phyloP scores from a whole-genome alignment of 768 basidiomycete genomes.

The Mrakia blollopis region DNA sequence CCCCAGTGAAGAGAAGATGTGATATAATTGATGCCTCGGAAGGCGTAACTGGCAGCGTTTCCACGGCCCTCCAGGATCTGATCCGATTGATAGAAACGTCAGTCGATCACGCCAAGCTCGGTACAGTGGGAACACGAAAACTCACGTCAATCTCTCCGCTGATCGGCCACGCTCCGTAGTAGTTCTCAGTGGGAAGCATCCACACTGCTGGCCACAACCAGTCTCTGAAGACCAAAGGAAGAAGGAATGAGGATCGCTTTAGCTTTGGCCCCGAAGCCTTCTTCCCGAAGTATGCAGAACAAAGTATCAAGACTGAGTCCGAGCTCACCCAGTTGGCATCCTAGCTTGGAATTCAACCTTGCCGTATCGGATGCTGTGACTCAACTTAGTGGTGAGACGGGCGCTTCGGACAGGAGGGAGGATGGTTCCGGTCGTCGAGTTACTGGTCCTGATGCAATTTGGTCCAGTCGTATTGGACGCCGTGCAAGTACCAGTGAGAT shows the following conservation, averaged over 20 bases:
- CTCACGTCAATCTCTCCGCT: constrained; percentile 69
- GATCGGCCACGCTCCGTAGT: constrained; percentile 54
- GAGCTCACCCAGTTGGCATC: constrained; percentile 56
- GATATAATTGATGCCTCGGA: constrained; percentile 52
- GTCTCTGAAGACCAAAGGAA: constrained; percentile 31
- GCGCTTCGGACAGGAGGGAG: constrained; percentile 82
- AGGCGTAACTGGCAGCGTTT: constrained; percentile 55
- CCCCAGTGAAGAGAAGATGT: constrained; percentile 67
- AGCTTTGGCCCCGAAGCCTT: neutral
- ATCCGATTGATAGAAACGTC: neutral
- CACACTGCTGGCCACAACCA: constrained; percentile 46
- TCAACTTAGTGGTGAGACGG: constrained; percentile 66
- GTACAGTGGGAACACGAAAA: constrained; percentile 21
- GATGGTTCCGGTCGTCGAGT: constrained; percentile 56
- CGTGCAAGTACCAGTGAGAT: constrained; percentile 73
- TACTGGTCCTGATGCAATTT: constrained; percentile 42
- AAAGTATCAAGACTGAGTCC: constrained; percentile 49
- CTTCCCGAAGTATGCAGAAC: constrained; percentile 42
- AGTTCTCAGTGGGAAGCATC: constrained; percentile 51
- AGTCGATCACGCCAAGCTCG: neutral
- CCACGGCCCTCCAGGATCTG: constrained; percentile 59
- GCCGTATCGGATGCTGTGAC: constrained; percentile 70
- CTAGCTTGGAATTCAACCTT: constrained; percentile 77
- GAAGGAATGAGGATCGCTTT: too few relatives aligned
- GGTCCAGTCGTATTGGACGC: constrained; percentile 54